Percentiles rank a stretch among this genome's conserved stretches.
Evolutionary conservation across 2,329 filamentous ascomycete species (phyloP).

Genomic region (Fusarium graminum): DNA sequence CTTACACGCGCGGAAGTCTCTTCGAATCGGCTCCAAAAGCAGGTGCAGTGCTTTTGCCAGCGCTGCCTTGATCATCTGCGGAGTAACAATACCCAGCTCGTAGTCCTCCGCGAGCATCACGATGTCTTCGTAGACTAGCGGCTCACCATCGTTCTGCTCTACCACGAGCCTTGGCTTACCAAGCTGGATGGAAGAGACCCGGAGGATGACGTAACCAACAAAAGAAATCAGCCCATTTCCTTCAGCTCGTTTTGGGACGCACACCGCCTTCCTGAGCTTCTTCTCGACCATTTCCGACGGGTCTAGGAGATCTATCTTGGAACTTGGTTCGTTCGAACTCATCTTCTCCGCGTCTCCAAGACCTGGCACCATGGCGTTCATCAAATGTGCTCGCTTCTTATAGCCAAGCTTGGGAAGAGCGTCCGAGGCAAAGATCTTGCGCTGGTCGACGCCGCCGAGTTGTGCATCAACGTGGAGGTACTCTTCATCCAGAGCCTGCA

Average conservation of each 20-base stretch:
- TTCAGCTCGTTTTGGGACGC: neutral
- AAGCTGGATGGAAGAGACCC: neutral
- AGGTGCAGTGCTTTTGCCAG: neutral
- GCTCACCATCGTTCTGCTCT: neutral
- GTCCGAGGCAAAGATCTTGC: neutral
- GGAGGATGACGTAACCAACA: conserved; percentile 6
- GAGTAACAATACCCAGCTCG: neutral
- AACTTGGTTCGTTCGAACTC: conserved; percentile 5
- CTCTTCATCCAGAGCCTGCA: conserved; percentile 8
- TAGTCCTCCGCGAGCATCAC: neutral
- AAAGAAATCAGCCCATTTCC: neutral
- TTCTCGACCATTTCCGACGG: fast-evolving
- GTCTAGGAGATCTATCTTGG: neutral
- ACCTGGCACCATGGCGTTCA: neutral
- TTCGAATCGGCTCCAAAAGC: neutral
- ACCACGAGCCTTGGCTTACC: neutral
- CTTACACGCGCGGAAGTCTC: neutral
- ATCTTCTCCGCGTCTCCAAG: conserved; percentile 10
- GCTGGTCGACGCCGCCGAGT: conserved; percentile 4
- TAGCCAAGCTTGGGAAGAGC: neutral
- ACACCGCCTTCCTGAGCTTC: neutral
- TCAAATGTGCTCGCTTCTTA: neutral
- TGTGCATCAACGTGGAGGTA: neutral
- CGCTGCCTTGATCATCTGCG: conserved; percentile 5
- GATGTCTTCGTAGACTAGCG: neutral